These are phyloP conservation scores for Cupressus sempervirens DNA, from an alignment of 75 land plant genomes.

Conservation along the genomic window DNA sequence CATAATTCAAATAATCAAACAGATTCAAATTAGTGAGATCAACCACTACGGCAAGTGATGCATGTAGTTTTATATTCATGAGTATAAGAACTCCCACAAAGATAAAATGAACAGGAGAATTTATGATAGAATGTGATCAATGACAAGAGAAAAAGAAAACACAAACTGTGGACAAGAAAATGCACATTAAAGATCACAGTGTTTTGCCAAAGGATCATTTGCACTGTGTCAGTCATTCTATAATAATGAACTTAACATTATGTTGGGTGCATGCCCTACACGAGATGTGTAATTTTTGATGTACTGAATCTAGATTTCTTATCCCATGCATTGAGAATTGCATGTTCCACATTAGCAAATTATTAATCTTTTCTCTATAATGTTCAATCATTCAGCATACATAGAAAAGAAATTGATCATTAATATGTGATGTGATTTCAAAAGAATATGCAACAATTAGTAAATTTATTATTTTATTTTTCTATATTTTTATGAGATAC, in stretches of 20 bases:
- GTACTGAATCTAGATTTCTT: not conserved
- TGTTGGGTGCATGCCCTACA: not conserved
- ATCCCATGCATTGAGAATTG: not conserved
- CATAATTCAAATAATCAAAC: not conserved
- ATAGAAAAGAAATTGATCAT: not conserved
- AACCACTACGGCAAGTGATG: not conserved
- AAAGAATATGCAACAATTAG: too few relatives aligned
- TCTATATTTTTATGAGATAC: not conserved
- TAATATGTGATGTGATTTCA: not conserved
- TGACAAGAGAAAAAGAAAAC: not conserved
- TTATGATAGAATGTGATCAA: not conserved
- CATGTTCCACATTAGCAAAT: not conserved
- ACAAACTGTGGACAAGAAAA: not conserved
- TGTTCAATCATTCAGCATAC: not conserved
- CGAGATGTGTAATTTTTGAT: not conserved
- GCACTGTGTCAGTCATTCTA: not conserved
- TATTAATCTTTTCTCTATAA: not conserved
- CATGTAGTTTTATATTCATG: not conserved
- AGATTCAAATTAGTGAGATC: not conserved
- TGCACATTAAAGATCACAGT: not conserved
- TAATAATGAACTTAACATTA: not conserved
- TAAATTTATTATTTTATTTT: not conserved
- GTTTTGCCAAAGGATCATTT: not conserved
- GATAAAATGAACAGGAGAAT: not conserved
- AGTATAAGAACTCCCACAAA: not conserved